Evolutionary conservation across 2,329 filamentous ascomycete species (phyloP), one percentile per base, ranked within the genome.

Genomic region (Dactylellina parvicollis): DNA sequence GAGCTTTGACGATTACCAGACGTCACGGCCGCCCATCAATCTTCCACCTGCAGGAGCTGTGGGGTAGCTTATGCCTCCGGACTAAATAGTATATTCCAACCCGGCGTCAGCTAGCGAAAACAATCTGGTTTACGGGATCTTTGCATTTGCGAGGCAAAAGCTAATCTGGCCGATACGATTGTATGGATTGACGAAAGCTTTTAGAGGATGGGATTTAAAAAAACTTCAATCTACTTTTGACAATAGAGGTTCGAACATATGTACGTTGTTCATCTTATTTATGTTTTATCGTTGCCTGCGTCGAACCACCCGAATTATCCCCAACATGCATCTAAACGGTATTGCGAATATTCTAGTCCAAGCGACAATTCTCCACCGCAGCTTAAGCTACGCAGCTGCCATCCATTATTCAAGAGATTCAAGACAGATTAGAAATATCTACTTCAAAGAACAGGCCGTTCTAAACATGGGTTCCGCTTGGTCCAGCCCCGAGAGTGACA

Each of bases 401-500:
- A 56, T 66, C 16, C 54, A 54, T 3, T 12, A 34, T 26, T 54
- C 44, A 5, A 34, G 49, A 38, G 22, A 30, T 20, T 38, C 49
- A n/a, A 50, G 44, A 28, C 28, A 54, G 38, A n/a, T 54, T 16
- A 59, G 28, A 14, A 46, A 60, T n/a, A 20, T 55, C 30, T 54
- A 61, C 26, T 52, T 42, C 9, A 52, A 34, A 42, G 46, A 62
- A 22, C 70, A 74, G 42, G 38, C 55, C 16, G 18, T 67, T 30
- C 56, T 74, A 42, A 59, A 62, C 44, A 74, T 74, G 70, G 70
- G 70, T 60, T 67, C 70, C 24, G 36, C 59, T 12, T 69, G 61
- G 64, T 74, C 70, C 14, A 32, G 36, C 36, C 52, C 60, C 1
- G 40, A n/a, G 10, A 57, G 14, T 16, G 54, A 40, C 10, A 73